Percentiles rank a stretch among this genome's conserved stretches.
Conservation (phyloP, 1,139 yeast species). For the Suzukiozyma palmioleophila region DNA sequence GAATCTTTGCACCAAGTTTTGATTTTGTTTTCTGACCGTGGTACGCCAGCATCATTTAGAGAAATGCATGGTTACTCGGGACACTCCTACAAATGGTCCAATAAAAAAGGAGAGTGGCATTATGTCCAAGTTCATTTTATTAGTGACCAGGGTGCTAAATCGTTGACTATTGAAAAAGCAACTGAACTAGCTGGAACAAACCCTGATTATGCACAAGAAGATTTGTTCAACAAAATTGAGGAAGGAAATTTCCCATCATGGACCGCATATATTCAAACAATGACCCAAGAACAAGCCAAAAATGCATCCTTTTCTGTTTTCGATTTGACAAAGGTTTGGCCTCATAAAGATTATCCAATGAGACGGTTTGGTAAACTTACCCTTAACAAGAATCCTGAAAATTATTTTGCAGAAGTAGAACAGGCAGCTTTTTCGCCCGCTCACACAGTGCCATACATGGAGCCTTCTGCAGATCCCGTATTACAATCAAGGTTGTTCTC, state of each 20-base stretch:
- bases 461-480: conserved; percentile 77
- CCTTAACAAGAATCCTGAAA: conserved; percentile 59
- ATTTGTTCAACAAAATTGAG: conserved; percentile 49
- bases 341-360: conserved; percentile 64
- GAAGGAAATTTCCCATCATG: conserved; percentile 51
- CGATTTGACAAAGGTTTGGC: conserved; percentile 70
- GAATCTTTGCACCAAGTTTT: conserved; percentile 57
- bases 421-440: conserved; percentile 76
- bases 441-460: conserved; percentile 73
- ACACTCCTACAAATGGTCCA: conserved; percentile 59
- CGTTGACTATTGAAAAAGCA: conserved; percentile 50
- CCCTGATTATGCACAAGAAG: conserved; percentile 56
- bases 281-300: conserved; percentile 57
- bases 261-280: conserved; percentile 56
- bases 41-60: conserved; percentile 55
- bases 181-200: conserved; percentile 47
- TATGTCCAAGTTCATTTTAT: conserved; percentile 57
- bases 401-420: conserved; percentile 71
- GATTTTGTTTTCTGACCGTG: conserved; percentile 55
- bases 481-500: conserved; percentile 78
- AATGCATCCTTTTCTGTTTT: conserved; percentile 53
- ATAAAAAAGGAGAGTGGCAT: conserved; percentile 53
- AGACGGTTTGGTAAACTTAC: conserved; percentile 61
- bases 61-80: conserved; percentile 63
- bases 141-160: conserved; percentile 52